phyloP scores from a whole-genome alignment of 139 green algal species.

The Closterium sp. region DNA sequence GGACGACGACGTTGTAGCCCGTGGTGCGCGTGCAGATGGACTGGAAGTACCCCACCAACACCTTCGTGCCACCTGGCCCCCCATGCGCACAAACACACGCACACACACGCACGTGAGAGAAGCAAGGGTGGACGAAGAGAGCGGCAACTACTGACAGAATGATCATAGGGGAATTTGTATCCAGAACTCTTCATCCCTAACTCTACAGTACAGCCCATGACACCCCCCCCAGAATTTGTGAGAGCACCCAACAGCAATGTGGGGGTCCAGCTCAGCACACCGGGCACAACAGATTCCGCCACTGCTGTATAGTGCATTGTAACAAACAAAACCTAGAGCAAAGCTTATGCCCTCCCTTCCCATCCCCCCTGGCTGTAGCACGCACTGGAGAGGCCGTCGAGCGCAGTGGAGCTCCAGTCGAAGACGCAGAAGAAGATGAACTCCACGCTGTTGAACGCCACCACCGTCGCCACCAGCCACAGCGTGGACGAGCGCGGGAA shows the following conservation, averaged over 20 bases:
- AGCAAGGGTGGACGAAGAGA: too few species aligned
- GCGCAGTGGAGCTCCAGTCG: conserved; percentile 27
- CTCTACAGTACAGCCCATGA: too few species aligned
- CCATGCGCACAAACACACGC: too few species aligned
- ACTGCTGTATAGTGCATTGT: neutral
- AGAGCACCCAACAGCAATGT: too few species aligned
- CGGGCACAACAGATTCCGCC: neutral
- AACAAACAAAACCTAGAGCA: neutral
- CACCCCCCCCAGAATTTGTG: too few species aligned
- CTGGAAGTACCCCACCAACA: conserved; percentile 37
- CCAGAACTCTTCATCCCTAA: too few species aligned
- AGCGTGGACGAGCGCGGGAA: conserved; percentile 33
- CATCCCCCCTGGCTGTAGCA: neutral
- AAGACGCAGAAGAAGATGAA: conserved; percentile 42
- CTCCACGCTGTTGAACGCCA: conserved; percentile 33
- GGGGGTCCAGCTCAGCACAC: too few species aligned
- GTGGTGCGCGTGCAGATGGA: conserved; percentile 39
- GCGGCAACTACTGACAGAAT: too few species aligned
- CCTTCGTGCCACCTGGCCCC: neutral
- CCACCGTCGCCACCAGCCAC: conserved; percentile 34
- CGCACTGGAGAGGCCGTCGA: conserved; percentile 23
- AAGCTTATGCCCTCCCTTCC: neutral
- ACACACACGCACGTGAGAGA: too few species aligned
- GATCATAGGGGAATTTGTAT: too few species aligned
- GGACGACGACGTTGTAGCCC: conserved; percentile 2